Percentiles rank a stretch among this genome's conserved stretches.
Evolutionary conservation across 1,284 basidiomycete species (phyloP).

Genomic region (Tilletia caries): DNA sequence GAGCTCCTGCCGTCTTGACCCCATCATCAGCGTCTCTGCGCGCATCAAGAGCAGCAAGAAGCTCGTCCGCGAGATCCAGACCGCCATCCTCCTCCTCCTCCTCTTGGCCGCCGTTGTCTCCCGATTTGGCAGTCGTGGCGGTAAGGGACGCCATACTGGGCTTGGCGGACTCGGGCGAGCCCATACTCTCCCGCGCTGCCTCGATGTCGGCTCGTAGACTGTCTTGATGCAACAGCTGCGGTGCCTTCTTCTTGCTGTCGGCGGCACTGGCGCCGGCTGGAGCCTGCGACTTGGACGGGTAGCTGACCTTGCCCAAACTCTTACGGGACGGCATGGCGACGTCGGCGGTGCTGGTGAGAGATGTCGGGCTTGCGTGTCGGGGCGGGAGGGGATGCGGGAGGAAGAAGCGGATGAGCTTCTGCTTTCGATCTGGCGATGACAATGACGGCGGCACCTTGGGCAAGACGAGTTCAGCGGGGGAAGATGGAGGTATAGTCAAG

Average conservation of each 20-base stretch:
- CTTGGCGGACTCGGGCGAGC: background rate
- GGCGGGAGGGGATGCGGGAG: conserved; percentile 1
- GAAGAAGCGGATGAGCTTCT: conserved; percentile 15
- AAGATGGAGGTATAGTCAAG: background rate
- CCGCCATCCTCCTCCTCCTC: conserved; percentile 22
- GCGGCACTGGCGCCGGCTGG: background rate
- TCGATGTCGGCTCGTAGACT: conserved; percentile 5
- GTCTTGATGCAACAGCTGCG: conserved; percentile 2
- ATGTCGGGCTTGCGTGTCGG: background rate
- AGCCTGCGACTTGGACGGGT: background rate
- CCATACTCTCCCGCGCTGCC: background rate
- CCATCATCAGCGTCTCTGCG: conserved; percentile 28
- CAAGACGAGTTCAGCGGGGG: background rate
- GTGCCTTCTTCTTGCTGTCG: background rate
- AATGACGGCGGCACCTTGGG: background rate
- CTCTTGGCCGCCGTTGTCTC: background rate
- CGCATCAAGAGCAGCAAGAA: conserved; percentile 39
- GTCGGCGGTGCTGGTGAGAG: background rate
- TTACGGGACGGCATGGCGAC: background rate
- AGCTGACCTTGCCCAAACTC: background rate
- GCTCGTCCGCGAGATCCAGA: conserved; percentile 39
- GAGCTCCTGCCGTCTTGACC: background rate
- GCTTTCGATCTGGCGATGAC: conserved; percentile 7
- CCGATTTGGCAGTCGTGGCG: background rate
- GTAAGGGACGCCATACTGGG: background rate